Evolutionary conservation across 768 basidiomycete genomes (phyloP).

Genomic region (Termitomyces titanicus): DNA sequence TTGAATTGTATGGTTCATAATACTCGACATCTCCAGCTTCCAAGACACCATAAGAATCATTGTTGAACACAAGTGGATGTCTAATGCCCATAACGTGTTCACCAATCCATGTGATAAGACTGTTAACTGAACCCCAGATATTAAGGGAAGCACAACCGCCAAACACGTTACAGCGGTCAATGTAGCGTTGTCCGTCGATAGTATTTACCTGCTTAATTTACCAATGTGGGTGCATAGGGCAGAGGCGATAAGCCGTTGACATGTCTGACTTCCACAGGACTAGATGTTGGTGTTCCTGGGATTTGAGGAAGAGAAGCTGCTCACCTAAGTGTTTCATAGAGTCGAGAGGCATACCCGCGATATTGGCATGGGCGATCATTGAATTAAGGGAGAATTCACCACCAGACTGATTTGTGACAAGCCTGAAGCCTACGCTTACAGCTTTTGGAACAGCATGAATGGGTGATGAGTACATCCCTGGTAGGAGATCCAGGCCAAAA

Average conservation of each 20-base stretch:
- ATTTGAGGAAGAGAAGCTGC: neutral
- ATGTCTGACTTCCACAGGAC: slow-evolving; percentile 36
- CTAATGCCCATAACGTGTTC: slow-evolving; percentile 13
- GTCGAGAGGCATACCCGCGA: neutral
- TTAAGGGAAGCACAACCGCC: slow-evolving; percentile 23
- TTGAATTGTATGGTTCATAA: neutral
- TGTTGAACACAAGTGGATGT: slow-evolving; percentile 23
- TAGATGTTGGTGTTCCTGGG: neutral
- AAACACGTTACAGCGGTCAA: slow-evolving; percentile 31
- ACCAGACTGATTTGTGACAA: slow-evolving; percentile 15
- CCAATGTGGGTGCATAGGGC: slow-evolving; percentile 6
- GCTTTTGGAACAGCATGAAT: neutral
- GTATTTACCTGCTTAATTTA: slow-evolving; percentile 29
- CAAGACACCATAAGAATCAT: slow-evolving; percentile 21
- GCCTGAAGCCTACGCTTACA: slow-evolving; percentile 7
- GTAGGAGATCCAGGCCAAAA: slow-evolving; percentile 15
- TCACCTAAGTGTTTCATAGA: neutral
- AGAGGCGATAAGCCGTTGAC: slow-evolving; percentile 25
- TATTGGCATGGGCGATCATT: slow-evolving; percentile 8
- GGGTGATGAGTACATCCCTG: slow-evolving; percentile 17
- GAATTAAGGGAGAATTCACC: neutral
- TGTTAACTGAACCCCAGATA: slow-evolving; percentile 23
- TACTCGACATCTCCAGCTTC: neutral
- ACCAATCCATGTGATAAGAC: slow-evolving; percentile 32
- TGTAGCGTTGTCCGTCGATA: slow-evolving; percentile 22